Percentiles rank a stretch among this genome's conserved stretches.
These are phyloP conservation scores for Royoungia palumana DNA, from an alignment of 768 basidiomycete genomes.

Conservation along the genomic window DNA sequence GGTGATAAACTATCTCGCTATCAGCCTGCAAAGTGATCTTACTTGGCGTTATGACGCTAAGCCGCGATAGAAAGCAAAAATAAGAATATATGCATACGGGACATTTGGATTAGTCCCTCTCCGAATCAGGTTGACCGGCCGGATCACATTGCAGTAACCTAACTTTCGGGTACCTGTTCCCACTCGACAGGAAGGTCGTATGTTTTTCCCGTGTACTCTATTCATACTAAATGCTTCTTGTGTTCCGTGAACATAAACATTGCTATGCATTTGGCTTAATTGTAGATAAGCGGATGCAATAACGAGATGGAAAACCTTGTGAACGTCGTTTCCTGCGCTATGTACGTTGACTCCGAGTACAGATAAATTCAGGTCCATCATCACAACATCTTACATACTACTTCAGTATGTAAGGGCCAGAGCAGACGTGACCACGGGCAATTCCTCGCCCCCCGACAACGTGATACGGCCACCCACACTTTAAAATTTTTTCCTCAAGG, in stretches of 20 bases:
- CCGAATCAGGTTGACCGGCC: not conserved
- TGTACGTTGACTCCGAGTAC: constrained; percentile 17
- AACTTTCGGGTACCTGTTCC: not conserved
- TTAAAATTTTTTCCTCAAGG: too few relatives aligned
- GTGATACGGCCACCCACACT: not conserved
- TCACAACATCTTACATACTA: constrained; percentile 4
- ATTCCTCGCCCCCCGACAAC: not conserved
- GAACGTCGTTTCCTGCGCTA: constrained; percentile 2
- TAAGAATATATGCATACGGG: not conserved
- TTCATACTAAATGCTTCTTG: constrained; percentile 8
- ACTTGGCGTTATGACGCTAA: constrained; percentile 6
- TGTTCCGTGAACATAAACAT: constrained; percentile 14
- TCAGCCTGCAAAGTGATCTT: constrained; percentile 14
- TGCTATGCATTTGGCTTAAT: constrained; percentile 26
- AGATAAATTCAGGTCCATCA: constrained; percentile 28
- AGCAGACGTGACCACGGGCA: not conserved
- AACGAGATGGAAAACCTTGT: constrained; percentile 16
- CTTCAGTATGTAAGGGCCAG: too few relatives aligned
- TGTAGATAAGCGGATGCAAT: constrained; percentile 9
- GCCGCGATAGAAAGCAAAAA: constrained; percentile 4
- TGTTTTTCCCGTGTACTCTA: constrained; percentile 17
- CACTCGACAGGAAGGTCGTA: not conserved
- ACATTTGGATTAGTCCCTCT: not conserved
- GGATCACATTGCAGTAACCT: not conserved
- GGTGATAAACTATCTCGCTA: constrained; percentile 21